Evolutionary conservation across 1,284 basidiomycete species (phyloP).

Genomic region (Rhodofomes roseus): DNA sequence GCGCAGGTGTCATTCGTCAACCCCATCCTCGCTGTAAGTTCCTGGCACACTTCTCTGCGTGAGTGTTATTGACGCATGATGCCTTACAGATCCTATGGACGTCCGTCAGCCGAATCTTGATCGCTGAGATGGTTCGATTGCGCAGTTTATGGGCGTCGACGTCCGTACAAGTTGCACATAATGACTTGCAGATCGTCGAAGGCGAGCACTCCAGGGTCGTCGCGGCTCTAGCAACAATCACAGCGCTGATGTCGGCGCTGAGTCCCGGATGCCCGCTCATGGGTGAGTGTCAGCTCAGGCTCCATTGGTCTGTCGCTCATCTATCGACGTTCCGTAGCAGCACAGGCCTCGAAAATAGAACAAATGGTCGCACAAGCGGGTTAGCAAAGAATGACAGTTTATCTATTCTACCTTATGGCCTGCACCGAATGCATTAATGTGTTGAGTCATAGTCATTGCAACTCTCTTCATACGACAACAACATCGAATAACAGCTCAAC

Average conservation of each 20-base stretch:
- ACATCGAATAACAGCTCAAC: background rate
- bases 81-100: constrained; percentile 23
- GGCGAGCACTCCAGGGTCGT: constrained; percentile 8
- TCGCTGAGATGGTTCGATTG: constrained; percentile 20
- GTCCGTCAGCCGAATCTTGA: constrained; percentile 21
- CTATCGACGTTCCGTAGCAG: background rate
- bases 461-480: background rate
- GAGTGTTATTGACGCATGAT: background rate
- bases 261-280: constrained; percentile 19
- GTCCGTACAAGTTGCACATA: constrained; percentile 6
- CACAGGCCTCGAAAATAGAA: background rate
- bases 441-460: too few species aligned
- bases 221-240: constrained; percentile 14
- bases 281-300: constrained; percentile 9
- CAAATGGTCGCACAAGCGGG: background rate
- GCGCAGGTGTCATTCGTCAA: constrained; percentile 14
- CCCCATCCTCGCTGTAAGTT: constrained; percentile 25
- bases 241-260: constrained; percentile 18
- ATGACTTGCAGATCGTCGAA: constrained; percentile 1
- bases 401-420: background rate
- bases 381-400: background rate
- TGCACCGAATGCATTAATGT: background rate
- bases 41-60: too few species aligned
- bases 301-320: background rate
- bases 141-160: constrained; percentile 8